A percentile compares a stretch with the other conserved stretches of the same genome.
These are phyloP conservation scores for Rhizophagus sp. DNA, from an alignment of 192 early-diverging fungal genomes.

Conservation along the genomic window DNA sequence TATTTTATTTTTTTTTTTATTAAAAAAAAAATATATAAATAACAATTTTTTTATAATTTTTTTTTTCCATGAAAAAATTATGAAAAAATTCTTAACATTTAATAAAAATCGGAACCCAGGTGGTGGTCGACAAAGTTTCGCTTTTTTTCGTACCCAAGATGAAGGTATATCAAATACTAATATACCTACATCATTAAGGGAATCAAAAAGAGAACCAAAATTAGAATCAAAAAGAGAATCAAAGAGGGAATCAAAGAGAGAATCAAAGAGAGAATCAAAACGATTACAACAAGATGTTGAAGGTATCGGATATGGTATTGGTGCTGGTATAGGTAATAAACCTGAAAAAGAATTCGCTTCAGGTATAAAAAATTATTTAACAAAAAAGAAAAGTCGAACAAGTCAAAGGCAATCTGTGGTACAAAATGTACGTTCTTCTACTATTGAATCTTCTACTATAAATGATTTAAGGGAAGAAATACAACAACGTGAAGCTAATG, in stretches of 20 bases:
- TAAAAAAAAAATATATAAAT: no score
- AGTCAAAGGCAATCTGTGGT: background rate
- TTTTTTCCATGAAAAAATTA: background rate
- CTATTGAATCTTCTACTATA: background rate
- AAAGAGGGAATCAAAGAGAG: background rate
- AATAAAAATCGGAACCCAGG: constrained; percentile 4
- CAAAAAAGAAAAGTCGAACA: constrained; percentile 5
- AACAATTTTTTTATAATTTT: background rate
- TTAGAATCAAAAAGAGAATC: background rate
- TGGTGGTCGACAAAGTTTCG: constrained; percentile 7
- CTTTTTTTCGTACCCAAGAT: constrained; percentile 17
- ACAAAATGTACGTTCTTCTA: background rate
- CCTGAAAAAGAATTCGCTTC: constrained; percentile 16
- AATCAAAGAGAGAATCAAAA: background rate
- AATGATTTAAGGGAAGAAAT: constrained; percentile 12
- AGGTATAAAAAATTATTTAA: background rate
- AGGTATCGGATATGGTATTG: background rate
- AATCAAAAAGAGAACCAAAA: background rate
- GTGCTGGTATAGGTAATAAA: background rate
- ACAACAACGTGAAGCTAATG: constrained; percentile 13
- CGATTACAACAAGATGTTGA: background rate
- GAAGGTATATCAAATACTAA: constrained; percentile 15
- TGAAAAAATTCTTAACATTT: constrained; percentile 16
- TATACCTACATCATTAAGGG: background rate
- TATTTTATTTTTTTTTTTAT: no score